phyloP scores from a whole-genome alignment of 2,329 filamentous ascomycete genomes.

The Colletotrichum sp. region DNA sequence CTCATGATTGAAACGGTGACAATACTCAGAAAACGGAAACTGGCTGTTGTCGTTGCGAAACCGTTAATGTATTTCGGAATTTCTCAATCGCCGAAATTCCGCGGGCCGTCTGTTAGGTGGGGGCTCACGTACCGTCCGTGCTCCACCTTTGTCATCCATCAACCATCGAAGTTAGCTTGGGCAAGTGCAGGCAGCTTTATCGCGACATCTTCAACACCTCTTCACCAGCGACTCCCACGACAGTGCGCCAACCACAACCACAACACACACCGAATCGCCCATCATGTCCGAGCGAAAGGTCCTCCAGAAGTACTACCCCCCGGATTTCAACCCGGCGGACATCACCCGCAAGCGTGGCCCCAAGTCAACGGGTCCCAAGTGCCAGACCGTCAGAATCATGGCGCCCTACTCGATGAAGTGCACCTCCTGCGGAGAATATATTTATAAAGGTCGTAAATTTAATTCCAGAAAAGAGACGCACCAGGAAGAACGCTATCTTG shows the following conservation, averaged over 20 bases:
- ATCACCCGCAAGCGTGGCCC: conserved; percentile 73
- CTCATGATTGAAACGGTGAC: background rate
- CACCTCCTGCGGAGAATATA: conserved; percentile 70
- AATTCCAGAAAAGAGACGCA: conserved; percentile 94
- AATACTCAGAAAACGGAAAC: background rate
- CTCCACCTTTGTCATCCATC: background rate
- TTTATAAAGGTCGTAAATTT: conserved; percentile 94
- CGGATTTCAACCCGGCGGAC: conserved; percentile 88
- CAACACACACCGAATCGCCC: conserved; percentile 23
- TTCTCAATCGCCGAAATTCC: background rate
- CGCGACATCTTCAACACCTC: background rate
- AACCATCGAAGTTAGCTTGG: background rate
- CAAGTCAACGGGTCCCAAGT: conserved; percentile 77
- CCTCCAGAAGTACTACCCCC: conserved; percentile 68
- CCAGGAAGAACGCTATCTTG: conserved; percentile 84
- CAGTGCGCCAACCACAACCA: background rate
- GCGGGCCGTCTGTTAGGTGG: background rate
- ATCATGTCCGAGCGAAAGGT: conserved; percentile 89
- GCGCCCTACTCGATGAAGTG: conserved; percentile 85
- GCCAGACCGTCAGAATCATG: conserved; percentile 90
- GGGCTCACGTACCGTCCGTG: background rate
- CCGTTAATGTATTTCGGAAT: background rate
- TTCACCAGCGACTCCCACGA: background rate
- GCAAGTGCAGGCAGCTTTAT: background rate
- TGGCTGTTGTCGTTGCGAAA: background rate